phyloP scores from a whole-genome alignment of 2,329 filamentous ascomycete species.

The Elsinoe australis region DNA sequence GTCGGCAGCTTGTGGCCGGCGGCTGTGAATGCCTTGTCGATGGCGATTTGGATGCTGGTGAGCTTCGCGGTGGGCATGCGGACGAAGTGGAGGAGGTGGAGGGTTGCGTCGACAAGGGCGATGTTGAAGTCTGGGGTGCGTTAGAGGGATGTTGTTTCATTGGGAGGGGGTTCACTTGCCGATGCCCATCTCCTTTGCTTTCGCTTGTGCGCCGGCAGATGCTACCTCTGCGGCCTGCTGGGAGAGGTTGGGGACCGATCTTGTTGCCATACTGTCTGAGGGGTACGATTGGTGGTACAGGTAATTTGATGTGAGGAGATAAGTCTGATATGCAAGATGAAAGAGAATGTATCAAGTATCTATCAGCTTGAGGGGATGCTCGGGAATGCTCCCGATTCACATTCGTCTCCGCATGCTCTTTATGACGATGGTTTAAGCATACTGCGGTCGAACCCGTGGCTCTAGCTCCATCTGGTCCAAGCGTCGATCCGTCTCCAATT shows the following conservation, averaged over 20 bases:
- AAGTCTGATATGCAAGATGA: no score
- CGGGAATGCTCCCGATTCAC: no score
- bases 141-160: background rate
- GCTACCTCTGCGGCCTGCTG: constrained; percentile 32
- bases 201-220: constrained; percentile 30
- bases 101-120: constrained; percentile 40
- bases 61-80: constrained; percentile 45
- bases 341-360: background rate
- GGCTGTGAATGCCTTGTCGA: constrained; percentile 55
- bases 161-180: constrained; percentile 22
- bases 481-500: background rate
- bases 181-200: constrained; percentile 32
- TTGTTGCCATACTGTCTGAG: constrained; percentile 22
- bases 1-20: constrained; percentile 48
- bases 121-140: constrained; percentile 41
- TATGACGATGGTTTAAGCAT: constrained; percentile 11
- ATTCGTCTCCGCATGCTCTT: no score
- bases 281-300: background rate
- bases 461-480: constrained; percentile 9
- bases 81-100: constrained; percentile 41
- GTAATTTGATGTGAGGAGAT: no score
- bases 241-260: constrained; percentile 29
- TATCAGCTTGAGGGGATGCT: background rate
- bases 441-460: constrained; percentile 1
- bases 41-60: constrained; percentile 54